These are phyloP conservation scores for Zea luxurians DNA, from an alignment of 176 grass and related monocot species.

Conservation along the genomic window DNA sequence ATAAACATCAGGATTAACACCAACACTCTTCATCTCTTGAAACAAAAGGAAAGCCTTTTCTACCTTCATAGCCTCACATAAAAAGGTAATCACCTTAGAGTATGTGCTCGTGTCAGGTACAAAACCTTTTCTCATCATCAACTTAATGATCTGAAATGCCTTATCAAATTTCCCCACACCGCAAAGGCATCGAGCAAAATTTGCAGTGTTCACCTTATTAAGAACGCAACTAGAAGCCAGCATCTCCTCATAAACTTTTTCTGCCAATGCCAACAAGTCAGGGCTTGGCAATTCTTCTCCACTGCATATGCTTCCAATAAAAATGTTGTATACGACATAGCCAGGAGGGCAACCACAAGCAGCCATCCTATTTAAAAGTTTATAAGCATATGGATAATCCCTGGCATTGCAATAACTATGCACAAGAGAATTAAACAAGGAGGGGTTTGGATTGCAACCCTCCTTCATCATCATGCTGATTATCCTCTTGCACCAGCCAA, in stretches of 20 bases:
- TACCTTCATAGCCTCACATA: slow-evolving; percentile 68
- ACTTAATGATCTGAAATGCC: slow-evolving; percentile 84
- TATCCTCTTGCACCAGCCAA: slow-evolving; percentile 99
- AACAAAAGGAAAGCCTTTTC: slow-evolving; percentile 87
- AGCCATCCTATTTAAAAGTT: slow-evolving; percentile 79
- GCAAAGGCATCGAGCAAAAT: slow-evolving; percentile 81
- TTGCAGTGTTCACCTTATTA: slow-evolving; percentile 88
- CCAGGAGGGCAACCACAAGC: slow-evolving; percentile 69
- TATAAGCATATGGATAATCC: slow-evolving; percentile 89
- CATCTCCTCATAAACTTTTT: slow-evolving; percentile 92
- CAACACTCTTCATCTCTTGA: slow-evolving; percentile 84
- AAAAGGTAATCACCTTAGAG: slow-evolving; percentile 71
- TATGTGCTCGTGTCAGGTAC: slow-evolving; percentile 84
- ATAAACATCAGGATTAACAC: slow-evolving; percentile 83
- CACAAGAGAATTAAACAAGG: slow-evolving; percentile 89
- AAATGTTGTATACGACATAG: slow-evolving; percentile 86
- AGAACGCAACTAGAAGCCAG: slow-evolving; percentile 63
- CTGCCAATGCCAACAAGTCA: slow-evolving; percentile 67
- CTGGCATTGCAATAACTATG: slow-evolving; percentile 68
- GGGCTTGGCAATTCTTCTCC: slow-evolving; percentile 49
- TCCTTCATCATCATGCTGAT: slow-evolving; percentile 94
- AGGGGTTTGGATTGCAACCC: slow-evolving; percentile 81
- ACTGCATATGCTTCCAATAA: slow-evolving; percentile 93
- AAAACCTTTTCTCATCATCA: slow-evolving; percentile 91
- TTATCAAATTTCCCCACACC: slow-evolving; percentile 77